Conservation (phyloP, 305 asterid species). For the Fraxinus sp. region DNA sequence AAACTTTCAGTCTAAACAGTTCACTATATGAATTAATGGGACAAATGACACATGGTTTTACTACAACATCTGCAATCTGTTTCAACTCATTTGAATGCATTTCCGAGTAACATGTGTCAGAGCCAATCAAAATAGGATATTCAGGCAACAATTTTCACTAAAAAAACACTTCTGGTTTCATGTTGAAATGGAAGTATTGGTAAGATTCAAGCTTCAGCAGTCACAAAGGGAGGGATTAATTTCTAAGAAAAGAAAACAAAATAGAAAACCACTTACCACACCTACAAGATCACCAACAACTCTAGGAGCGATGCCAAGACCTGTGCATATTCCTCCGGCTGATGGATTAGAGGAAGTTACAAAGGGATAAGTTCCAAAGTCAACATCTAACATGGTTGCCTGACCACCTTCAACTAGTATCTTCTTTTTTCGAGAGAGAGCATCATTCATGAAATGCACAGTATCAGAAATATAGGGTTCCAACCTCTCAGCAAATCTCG, state of each 20-base stretch:
- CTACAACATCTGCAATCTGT: not conserved
- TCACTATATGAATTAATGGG: not conserved
- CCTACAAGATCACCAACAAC: constrained; percentile 87
- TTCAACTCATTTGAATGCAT: not conserved
- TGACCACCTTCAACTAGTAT: constrained; percentile 97
- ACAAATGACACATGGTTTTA: not conserved
- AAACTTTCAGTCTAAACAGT: not conserved
- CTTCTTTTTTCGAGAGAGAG: constrained; percentile 59
- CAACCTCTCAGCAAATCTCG: constrained; percentile 77
- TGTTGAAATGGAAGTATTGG: not conserved
- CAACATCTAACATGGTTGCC: constrained; percentile 96
- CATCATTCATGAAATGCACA: constrained; percentile 74
- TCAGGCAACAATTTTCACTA: not conserved
- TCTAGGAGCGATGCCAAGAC: constrained; percentile 97
- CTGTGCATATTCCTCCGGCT: constrained; percentile 97
- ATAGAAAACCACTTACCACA: constrained; percentile 62
- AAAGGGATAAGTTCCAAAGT: constrained; percentile 93
- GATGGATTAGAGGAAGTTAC: constrained; percentile 95
- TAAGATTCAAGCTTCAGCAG: not conserved
- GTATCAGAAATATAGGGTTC: constrained; percentile 82
- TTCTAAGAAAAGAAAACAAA: not conserved
- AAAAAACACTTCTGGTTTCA: not conserved
- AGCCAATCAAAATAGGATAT: not conserved
- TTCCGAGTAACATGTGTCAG: not conserved
- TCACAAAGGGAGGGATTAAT: not conserved